These are phyloP conservation scores for Phytophthora rubi DNA, from an alignment of 352 stramenopile genomes.

Conservation along the genomic window DNA sequence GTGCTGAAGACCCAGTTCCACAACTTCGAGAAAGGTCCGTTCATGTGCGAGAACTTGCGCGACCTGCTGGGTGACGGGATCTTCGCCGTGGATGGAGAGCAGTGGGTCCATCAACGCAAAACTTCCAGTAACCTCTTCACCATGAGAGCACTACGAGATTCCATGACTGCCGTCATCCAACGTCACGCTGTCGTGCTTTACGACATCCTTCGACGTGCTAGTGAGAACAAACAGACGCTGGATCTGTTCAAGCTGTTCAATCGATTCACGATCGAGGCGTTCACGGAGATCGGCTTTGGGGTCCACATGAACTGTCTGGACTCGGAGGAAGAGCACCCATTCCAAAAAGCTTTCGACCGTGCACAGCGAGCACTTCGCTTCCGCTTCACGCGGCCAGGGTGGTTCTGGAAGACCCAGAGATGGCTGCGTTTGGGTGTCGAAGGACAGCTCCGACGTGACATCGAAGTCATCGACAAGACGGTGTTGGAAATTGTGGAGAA, in stretches of 20 bases:
- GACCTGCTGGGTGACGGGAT: constrained; percentile 74
- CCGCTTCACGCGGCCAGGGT: constrained; percentile 41
- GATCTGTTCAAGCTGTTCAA: constrained; percentile 52
- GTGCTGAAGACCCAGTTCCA: constrained; percentile 63
- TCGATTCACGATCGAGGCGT: constrained; percentile 69
- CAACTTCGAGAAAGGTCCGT: constrained; percentile 61
- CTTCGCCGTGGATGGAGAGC: constrained; percentile 57
- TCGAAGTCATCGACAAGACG: constrained; percentile 45
- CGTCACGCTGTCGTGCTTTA: constrained; percentile 27
- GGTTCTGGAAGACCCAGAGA: constrained; percentile 2
- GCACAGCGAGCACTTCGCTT: constrained; percentile 36
- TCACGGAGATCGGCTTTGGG: constrained; percentile 72
- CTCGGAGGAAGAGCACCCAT: constrained; percentile 42
- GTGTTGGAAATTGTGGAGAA: constrained; percentile 45
- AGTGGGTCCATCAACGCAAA: constrained; percentile 77
- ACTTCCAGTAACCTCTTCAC: constrained; percentile 86
- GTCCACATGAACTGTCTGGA: constrained; percentile 43
- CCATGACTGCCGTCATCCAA: constrained; percentile 39
- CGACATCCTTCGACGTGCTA: constrained; percentile 16
- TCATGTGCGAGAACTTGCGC: constrained; percentile 33
- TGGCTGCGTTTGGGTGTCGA: constrained; percentile 22
- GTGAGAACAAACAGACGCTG: constrained; percentile 12
- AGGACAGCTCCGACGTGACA: constrained; percentile 31
- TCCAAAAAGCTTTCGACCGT: constrained; percentile 57
- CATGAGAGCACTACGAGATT: constrained; percentile 38